phyloP scores from a whole-genome alignment of 2,329 filamentous ascomycete species.

The Penicillium sp. region DNA sequence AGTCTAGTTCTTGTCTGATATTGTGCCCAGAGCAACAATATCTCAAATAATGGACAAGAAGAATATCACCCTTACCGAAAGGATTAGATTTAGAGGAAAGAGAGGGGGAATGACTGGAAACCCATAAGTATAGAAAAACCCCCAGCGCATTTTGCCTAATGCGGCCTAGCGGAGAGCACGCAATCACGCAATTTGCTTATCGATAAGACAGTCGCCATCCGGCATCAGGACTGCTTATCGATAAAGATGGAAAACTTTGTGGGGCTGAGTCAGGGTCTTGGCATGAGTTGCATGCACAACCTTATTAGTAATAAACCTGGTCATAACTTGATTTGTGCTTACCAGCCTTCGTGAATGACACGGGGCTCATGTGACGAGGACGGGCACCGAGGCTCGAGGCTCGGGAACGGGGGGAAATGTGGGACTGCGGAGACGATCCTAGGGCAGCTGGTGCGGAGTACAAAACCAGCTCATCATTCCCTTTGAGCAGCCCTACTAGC shows the following conservation, averaged over 20 bases:
- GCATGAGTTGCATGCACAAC: neutral
- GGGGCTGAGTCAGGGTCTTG: constrained; percentile 2
- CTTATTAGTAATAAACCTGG: neutral
- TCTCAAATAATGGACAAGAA: constrained; percentile 26
- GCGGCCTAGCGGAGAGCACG: constrained; percentile 35
- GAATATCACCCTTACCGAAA: constrained; percentile 26
- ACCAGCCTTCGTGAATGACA: neutral
- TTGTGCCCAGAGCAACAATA: constrained; percentile 28
- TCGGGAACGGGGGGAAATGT: neutral
- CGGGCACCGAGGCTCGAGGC: constrained; percentile 15
- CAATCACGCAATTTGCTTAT: constrained; percentile 40
- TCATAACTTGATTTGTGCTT: neutral
- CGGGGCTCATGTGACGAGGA: constrained; percentile 14
- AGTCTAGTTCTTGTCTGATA: constrained; percentile 33
- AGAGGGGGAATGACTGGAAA: constrained; percentile 24
- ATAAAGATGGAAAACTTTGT: constrained; percentile 15
- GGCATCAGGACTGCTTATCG: constrained; percentile 31
- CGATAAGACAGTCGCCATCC: constrained; percentile 19
- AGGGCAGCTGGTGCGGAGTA: constrained; percentile 1
- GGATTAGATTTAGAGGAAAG: constrained; percentile 26
- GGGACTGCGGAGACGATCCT: constrained; percentile 21
- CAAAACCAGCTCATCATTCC: neutral
- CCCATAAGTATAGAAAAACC: constrained; percentile 34
- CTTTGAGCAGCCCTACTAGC: neutral
- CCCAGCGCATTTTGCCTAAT: constrained; percentile 35